These are phyloP conservation scores for Bryoerythrophyllum caledonicum DNA, from an alignment of 225 moss, liverwort and hornwort species.

Conservation along the genomic window DNA sequence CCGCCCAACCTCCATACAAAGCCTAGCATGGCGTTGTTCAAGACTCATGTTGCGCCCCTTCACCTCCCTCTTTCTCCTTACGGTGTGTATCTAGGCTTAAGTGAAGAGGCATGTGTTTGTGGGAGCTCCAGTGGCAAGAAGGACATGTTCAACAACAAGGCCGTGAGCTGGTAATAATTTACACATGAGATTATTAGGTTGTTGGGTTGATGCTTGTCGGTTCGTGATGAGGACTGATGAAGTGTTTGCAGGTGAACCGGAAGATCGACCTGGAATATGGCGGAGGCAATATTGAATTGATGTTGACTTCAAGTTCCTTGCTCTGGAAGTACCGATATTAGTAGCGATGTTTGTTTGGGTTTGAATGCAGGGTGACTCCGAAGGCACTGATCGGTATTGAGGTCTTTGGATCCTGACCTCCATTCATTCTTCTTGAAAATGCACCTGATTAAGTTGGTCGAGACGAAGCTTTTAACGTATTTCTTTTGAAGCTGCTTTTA, in stretches of 20 bases:
- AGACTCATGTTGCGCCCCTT: no score
- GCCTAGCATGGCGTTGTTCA: no score
- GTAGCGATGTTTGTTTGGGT: neutral
- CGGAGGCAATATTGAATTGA: constrained; percentile 83
- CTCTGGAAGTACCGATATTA: neutral
- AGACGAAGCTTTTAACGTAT: neutral
- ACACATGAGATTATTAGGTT: neutral
- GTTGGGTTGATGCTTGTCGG: neutral
- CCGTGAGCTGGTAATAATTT: constrained; percentile 33
- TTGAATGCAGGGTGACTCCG: constrained; percentile 67
- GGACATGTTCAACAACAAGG: constrained; percentile 46
- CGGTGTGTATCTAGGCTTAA: no score
- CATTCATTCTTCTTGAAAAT: neutral
- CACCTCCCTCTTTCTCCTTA: no score
- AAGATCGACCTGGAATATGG: constrained; percentile 90
- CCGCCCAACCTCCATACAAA: no score
- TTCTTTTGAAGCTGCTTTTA: neutral
- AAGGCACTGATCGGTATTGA: constrained; percentile 70
- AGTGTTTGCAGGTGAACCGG: constrained; percentile 58
- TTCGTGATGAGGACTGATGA: neutral
- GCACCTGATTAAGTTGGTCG: neutral
- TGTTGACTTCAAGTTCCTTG: constrained; percentile 13
- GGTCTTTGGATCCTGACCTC: constrained; percentile 25
- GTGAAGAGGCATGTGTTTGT: no score
- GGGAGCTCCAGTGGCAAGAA: constrained; percentile 59